Evolutionary conservation across 768 basidiomycete species (phyloP).

Genomic region (Xerocomellus dryophilus): DNA sequence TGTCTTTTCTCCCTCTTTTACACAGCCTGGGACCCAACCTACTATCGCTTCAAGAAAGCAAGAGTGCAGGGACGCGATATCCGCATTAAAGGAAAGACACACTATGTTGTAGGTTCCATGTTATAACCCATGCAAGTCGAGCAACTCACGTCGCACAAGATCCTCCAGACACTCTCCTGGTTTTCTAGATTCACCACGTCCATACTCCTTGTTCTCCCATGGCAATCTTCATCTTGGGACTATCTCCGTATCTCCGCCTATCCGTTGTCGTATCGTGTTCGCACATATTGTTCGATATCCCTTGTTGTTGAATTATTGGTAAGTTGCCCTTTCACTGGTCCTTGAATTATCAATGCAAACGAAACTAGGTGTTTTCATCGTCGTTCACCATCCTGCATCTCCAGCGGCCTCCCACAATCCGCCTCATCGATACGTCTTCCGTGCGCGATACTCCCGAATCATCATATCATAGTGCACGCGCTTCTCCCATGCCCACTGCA

Average conservation of each 20-base stretch:
- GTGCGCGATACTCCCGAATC: constrained; percentile 43
- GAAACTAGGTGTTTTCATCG: constrained; percentile 44
- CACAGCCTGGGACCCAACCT: constrained; percentile 87
- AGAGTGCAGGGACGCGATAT: constrained; percentile 70
- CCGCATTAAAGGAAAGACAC: constrained; percentile 58
- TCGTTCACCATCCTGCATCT: constrained; percentile 59
- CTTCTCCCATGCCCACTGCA: constrained; percentile 26
- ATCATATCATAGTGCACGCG: constrained; percentile 19
- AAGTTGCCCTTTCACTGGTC: constrained; percentile 24
- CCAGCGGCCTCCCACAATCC: constrained; percentile 67
- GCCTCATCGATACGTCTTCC: constrained; percentile 57
- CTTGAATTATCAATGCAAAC: background rate
- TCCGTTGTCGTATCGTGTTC: constrained; percentile 35
- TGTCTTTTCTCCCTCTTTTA: constrained; percentile 64
- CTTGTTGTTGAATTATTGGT: constrained; percentile 57
- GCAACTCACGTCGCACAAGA: constrained; percentile 36
- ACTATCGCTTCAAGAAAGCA: constrained; percentile 54
- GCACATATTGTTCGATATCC: constrained; percentile 46
- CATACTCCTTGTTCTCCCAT: constrained; percentile 41
- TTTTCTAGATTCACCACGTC: constrained; percentile 51
- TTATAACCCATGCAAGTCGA: background rate
- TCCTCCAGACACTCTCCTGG: constrained; percentile 61
- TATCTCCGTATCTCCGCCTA: constrained; percentile 35
- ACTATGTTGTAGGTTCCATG: constrained; percentile 54
- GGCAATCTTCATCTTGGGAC: constrained; percentile 41